These are phyloP conservation scores for Neoboletus magnificus DNA, from an alignment of 768 basidiomycete species.

Conservation along the genomic window DNA sequence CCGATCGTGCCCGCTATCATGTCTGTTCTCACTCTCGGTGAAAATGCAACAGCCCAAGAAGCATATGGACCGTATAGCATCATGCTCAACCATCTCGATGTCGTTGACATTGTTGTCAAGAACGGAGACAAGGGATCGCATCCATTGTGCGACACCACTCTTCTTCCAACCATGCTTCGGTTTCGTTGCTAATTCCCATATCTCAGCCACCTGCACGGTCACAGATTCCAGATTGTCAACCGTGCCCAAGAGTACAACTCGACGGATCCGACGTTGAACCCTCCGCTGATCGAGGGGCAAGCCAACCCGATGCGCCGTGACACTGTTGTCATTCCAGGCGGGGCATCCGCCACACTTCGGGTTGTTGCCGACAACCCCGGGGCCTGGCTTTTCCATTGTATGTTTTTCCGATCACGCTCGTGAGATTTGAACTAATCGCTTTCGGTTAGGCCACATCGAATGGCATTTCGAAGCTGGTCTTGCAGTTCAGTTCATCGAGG, in stretches of 20 bases:
- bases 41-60: conserved; percentile 56
- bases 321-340: conserved; percentile 73
- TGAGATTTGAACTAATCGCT: background rate
- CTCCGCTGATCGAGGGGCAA: conserved; percentile 73
- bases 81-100: conserved; percentile 69
- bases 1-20: conserved; percentile 76
- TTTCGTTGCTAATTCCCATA: background rate
- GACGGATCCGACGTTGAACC: conserved; percentile 73
- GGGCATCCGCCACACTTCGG: conserved; percentile 67
- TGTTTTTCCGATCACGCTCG: conserved; percentile 25
- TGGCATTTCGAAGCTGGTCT: conserved; percentile 87
- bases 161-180: background rate
- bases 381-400: conserved; percentile 82
- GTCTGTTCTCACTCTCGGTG: conserved; percentile 71
- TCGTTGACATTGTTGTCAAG: conserved; percentile 73
- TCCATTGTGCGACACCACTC: conserved; percentile 63
- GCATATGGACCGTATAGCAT: conserved; percentile 83
- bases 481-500: conserved; percentile 80
- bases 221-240: conserved; percentile 79
- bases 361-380: conserved; percentile 92
- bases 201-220: conserved; percentile 84
- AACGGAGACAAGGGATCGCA: conserved; percentile 74
- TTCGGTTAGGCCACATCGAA: conserved; percentile 65
- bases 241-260: conserved; percentile 69
- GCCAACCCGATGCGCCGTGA: conserved; percentile 91